Conservation (phyloP, 768 basidiomycete genomes). For the Steccherinum ochraceum region DNA sequence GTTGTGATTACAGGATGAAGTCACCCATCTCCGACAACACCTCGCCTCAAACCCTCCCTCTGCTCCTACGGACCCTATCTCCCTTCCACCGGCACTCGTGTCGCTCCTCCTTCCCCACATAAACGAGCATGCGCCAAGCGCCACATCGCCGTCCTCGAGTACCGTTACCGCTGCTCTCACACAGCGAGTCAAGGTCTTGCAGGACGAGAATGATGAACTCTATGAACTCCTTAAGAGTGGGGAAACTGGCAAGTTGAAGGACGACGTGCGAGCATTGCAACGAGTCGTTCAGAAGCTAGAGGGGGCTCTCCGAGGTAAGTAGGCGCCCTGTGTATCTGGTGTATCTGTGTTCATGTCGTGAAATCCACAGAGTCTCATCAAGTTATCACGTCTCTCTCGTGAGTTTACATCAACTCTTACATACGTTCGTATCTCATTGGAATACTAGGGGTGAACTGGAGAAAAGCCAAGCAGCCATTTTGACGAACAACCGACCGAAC, state of each 20-base stretch:
- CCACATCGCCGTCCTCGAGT: conserved; percentile 28
- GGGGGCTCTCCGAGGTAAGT: conserved; percentile 67
- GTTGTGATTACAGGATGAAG: conserved; percentile 52
- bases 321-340: conserved; percentile 7
- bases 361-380: conserved; percentile 63
- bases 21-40: conserved; percentile 60
- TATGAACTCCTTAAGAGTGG: conserved; percentile 68
- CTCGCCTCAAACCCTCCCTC: conserved; percentile 54
- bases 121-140: conserved; percentile 30
- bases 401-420: conserved; percentile 26
- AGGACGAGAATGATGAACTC: conserved; percentile 85
- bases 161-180: conserved; percentile 71
- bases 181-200: conserved; percentile 64
- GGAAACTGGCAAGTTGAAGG: conserved; percentile 77
- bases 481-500: conserved; percentile 37
- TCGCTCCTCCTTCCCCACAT: conserved; percentile 68
- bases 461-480: conserved; percentile 64
- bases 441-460: conserved; percentile 64
- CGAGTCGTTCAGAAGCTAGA: conserved; percentile 66
- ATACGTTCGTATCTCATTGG: conserved; percentile 9
- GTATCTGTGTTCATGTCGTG: conserved; percentile 1
- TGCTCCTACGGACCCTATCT: conserved; percentile 53
- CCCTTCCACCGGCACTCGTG: conserved; percentile 65
- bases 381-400: conserved; percentile 68
- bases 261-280: conserved; percentile 68